Percentiles rank a stretch among this genome's conserved stretches.
Conservation (phyloP, 2,329 filamentous ascomycete genomes). For the Exophiala alcalophila region DNA sequence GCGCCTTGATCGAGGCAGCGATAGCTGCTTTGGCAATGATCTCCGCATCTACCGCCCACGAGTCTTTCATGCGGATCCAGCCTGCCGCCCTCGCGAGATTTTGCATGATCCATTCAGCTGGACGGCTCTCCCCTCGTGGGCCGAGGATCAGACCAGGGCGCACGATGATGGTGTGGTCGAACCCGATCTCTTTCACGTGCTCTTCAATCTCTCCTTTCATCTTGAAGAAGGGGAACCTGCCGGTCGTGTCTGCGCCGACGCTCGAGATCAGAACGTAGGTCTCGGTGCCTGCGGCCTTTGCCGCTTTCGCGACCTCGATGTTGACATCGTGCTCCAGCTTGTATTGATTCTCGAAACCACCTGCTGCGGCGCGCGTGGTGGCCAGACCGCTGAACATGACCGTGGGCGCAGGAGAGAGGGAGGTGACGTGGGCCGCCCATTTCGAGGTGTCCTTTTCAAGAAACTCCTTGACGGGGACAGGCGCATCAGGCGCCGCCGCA, state of each 20-base stretch:
- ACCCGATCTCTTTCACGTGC: constrained; percentile 65
- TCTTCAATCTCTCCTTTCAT: constrained; percentile 93
- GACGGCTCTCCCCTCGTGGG: constrained; percentile 59
- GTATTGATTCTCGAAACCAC: constrained; percentile 74
- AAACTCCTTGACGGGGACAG: constrained; percentile 48
- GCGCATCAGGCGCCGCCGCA: constrained; percentile 55
- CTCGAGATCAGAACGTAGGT: constrained; percentile 76
- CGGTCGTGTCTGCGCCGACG: constrained; percentile 51
- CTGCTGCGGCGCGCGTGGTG: constrained; percentile 73
- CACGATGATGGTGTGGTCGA: constrained; percentile 73
- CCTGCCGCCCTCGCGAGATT: constrained; percentile 57
- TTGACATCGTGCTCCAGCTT: constrained; percentile 88
- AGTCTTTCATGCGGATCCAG: constrained; percentile 59
- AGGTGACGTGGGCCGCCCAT: constrained; percentile 63
- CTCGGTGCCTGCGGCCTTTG: constrained; percentile 67
- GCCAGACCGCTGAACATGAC: constrained; percentile 76
- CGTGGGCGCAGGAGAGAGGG: constrained; percentile 54
- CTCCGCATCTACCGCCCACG: constrained; percentile 69
- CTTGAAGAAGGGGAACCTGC: constrained; percentile 53
- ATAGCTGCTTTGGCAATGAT: constrained; percentile 57
- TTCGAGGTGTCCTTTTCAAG: constrained; percentile 64
- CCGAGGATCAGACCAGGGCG: constrained; percentile 75
- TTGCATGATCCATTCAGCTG: constrained; percentile 57
- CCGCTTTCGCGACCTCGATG: constrained; percentile 70
- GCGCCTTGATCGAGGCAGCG: constrained; percentile 39